phyloP scores from a whole-genome alignment of 352 stramenopile species.

The Phytopythium mirpurense region DNA sequence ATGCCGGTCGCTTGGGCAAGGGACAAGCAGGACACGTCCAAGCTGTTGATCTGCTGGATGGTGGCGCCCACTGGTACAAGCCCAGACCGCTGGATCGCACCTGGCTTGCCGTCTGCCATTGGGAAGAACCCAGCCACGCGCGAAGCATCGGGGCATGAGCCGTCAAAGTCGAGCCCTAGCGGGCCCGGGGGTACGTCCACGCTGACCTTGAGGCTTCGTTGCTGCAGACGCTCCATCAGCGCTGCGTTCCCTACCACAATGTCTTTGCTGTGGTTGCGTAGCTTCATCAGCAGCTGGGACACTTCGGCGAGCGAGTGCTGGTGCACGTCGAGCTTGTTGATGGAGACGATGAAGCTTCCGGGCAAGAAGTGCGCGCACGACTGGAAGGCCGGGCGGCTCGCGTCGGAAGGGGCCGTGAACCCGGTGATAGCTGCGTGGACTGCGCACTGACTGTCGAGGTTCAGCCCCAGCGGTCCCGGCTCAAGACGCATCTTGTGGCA shows the following conservation, averaged over 20 bases:
- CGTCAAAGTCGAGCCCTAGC: conserved; percentile 45
- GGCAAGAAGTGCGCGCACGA: conserved; percentile 30
- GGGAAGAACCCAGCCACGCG: conserved; percentile 38
- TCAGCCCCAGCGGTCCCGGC: conserved; percentile 39
- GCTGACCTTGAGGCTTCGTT: conserved; percentile 3
- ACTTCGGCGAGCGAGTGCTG: conserved; percentile 32
- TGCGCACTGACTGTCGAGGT: conserved; percentile 30
- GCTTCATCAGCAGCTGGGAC: conserved; percentile 36
- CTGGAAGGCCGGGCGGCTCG: conserved; percentile 30
- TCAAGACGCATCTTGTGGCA: conserved; percentile 36
- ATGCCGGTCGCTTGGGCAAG: conserved; percentile 30
- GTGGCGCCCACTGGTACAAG: conserved; percentile 27
- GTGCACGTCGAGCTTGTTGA: conserved; percentile 65
- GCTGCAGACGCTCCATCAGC: conserved; percentile 23
- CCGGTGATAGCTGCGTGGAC: conserved; percentile 31
- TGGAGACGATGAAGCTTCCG: conserved; percentile 45
- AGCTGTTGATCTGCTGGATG: conserved; percentile 40
- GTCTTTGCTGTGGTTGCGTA: conserved; percentile 27
- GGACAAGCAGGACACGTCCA: conserved; percentile 49
- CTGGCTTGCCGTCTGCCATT: conserved; percentile 17
- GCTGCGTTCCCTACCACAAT: conserved; percentile 40
- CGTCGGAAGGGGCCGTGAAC: conserved; percentile 35
- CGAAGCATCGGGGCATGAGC: conserved; percentile 16
- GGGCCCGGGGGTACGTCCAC: conserved; percentile 31
- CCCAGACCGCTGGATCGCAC: conserved; percentile 28